Conservation (phyloP, 495 filamentous ascomycete genomes). For the Penicillium dipodomyicola region DNA sequence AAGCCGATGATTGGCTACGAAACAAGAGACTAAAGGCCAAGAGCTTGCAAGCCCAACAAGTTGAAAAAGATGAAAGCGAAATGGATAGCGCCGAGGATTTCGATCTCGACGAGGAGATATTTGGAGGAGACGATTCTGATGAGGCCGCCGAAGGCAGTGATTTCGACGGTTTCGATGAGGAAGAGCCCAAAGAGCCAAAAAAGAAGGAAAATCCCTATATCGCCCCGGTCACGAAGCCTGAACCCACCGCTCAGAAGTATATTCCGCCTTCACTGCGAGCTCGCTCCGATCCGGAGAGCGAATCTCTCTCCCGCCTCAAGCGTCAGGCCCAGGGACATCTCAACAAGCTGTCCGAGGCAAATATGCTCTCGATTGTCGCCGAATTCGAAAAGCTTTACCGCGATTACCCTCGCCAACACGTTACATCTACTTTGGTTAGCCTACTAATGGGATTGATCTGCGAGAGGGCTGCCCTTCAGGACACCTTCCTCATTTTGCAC, state of each 20-base stretch:
- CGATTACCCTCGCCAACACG: constrained; percentile 74
- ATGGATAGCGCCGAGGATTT: constrained; percentile 34
- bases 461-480: constrained; percentile 70
- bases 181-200: constrained; percentile 34
- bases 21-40: constrained; percentile 67
- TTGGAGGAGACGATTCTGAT: constrained; percentile 29
- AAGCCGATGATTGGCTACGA: constrained; percentile 55
- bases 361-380: constrained; percentile 71
- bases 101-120: constrained; percentile 28
- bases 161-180: constrained; percentile 44
- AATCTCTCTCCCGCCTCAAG: constrained; percentile 65
- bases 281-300: constrained; percentile 57
- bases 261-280: constrained; percentile 82
- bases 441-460: constrained; percentile 72
- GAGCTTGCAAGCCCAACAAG: constrained; percentile 32
- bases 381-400: constrained; percentile 83
- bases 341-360: constrained; percentile 90
- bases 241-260: constrained; percentile 58
- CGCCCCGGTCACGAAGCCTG: constrained; percentile 45
- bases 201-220: constrained; percentile 62
- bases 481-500: constrained; percentile 87
- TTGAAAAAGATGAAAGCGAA: constrained; percentile 23
- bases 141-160: constrained; percentile 31
- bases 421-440: constrained; percentile 73
- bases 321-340: constrained; percentile 83